A percentile compares a stretch with the other conserved stretches of the same genome.
Conservation (phyloP, 306 rosid species). For the cucumber (Cucumis sativus) region Cucumber_9930_V3 NC_026655.2:3433001-3433500, state of each 20-base stretch:
- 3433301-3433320: slow-evolving; percentile 77
- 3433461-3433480: slow-evolving; percentile 72
- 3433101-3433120: slow-evolving; percentile 22
- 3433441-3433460: slow-evolving; percentile 89
- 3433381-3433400: neutral
- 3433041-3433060: neutral
- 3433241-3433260: slow-evolving; percentile 86
- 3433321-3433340: slow-evolving; percentile 65
- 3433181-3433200: slow-evolving; percentile 26
- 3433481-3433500: slow-evolving; percentile 80
- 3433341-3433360: slow-evolving; percentile 14
- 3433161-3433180: slow-evolving; percentile 11
- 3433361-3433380: neutral
- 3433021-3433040: slow-evolving; percentile 11
- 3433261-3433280: slow-evolving; percentile 67
- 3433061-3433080: neutral
- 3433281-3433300: slow-evolving; percentile 81
- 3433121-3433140: slow-evolving; percentile 21
- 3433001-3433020: slow-evolving; percentile 80
- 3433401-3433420: neutral
- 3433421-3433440: slow-evolving; percentile 55
- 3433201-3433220: slow-evolving; percentile 79
- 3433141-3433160: slow-evolving; percentile 27
- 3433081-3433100: neutral
- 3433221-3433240: slow-evolving; percentile 96